These are phyloP conservation scores for Pezicula radicicola DNA, from an alignment of 2,329 filamentous ascomycete species.

Conservation along the genomic window DNA sequence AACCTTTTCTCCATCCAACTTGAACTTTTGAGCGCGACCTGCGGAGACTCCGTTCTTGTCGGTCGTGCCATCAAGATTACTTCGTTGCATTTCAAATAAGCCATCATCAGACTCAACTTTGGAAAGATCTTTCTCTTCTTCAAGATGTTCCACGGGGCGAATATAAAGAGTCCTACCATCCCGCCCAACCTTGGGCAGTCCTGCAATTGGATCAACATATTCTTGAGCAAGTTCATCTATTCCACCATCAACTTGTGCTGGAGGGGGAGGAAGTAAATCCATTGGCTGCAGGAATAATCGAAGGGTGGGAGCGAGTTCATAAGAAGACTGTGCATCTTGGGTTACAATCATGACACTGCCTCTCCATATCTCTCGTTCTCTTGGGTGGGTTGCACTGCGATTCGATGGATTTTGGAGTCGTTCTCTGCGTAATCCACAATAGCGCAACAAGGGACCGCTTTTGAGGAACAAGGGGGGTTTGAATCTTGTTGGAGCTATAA, in stretches of 20 bases:
- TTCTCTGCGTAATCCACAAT: conserved; percentile 77
- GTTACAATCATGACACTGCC: conserved; percentile 97
- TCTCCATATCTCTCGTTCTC: conserved; percentile 82
- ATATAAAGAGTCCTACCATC: conserved; percentile 86
- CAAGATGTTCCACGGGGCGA: conserved; percentile 81
- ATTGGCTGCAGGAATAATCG: conserved; percentile 85
- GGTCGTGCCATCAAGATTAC: conserved; percentile 45
- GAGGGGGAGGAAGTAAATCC: conserved; percentile 76
- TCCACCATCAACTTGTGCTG: conserved; percentile 62
- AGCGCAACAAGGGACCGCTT: conserved; percentile 86
- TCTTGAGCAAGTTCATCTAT: conserved; percentile 66
- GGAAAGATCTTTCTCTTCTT: conserved; percentile 76
- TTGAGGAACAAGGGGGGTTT: conserved; percentile 81
- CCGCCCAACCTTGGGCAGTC: conserved; percentile 80
- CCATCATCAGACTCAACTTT: conserved; percentile 76
- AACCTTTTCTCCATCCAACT: conserved; percentile 73
- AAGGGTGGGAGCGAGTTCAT: conserved; percentile 75
- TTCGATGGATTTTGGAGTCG: conserved; percentile 33
- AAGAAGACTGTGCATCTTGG: conserved; percentile 76
- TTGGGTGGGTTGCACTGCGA: conserved; percentile 28
- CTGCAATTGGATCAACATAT: conserved; percentile 86
- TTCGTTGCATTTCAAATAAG: conserved; percentile 70
- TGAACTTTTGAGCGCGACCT: conserved; percentile 48
- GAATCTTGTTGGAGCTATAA: conserved; percentile 62
- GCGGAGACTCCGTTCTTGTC: conserved; percentile 53